phyloP scores from a whole-genome alignment of 2,329 filamentous ascomycete species.

The Bipolaris cookei region DNA sequence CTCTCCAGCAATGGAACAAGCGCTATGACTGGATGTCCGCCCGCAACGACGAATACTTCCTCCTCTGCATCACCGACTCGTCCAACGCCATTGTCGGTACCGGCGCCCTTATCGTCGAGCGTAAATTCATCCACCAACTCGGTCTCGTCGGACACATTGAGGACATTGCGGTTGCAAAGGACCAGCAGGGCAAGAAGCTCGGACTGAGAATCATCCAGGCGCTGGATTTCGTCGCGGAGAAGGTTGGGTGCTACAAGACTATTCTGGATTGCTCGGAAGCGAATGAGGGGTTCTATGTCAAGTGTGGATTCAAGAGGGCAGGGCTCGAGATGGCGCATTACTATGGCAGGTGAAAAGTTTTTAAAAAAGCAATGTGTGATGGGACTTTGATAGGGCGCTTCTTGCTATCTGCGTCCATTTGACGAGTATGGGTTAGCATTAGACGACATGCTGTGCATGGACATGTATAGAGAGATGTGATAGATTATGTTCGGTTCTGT shows the following conservation, averaged over 20 bases:
- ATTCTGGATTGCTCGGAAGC: constrained; percentile 96
- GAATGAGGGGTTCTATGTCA: constrained; percentile 97
- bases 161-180: constrained; percentile 92
- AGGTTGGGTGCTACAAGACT: constrained; percentile 94
- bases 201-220: constrained; percentile 92
- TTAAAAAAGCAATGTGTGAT: background rate
- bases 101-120: constrained; percentile 87
- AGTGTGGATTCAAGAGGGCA: constrained; percentile 92
- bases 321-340: constrained; percentile 98
- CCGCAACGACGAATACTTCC: constrained; percentile 80
- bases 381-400: constrained; percentile 12
- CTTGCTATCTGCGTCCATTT: background rate
- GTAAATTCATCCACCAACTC: constrained; percentile 87
- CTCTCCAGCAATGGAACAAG: constrained; percentile 66
- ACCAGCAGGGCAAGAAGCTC: constrained; percentile 97
- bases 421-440: background rate
- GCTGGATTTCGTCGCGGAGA: constrained; percentile 83
- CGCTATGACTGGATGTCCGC: constrained; percentile 82
- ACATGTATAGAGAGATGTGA: constrained; percentile 2
- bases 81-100: constrained; percentile 80
- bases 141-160: constrained; percentile 93
- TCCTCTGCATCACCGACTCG: constrained; percentile 83
- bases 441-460: background rate
- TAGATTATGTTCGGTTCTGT: background rate
- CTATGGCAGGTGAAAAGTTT: constrained; percentile 57